Evolutionary conservation across 805 yeast genomes (phyloP).

Genomic region (Wickerhamiella qilinensis): DNA sequence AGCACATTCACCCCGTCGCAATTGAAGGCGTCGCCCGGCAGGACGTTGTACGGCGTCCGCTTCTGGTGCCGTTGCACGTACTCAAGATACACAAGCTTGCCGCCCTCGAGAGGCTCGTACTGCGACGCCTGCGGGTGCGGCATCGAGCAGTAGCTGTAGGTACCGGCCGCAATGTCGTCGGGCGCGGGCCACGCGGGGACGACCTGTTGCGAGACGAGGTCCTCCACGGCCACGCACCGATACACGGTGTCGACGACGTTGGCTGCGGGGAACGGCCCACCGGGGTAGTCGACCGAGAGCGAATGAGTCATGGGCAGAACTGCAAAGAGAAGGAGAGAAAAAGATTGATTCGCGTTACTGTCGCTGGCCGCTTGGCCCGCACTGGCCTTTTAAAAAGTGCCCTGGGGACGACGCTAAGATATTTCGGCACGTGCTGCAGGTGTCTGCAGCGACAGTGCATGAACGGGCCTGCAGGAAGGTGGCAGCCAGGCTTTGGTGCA

Average conservation of each 20-base stretch:
- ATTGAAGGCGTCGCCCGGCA: conserved; percentile 21
- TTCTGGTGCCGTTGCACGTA: conserved; percentile 30
- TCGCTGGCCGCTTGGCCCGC: too few relatives aligned
- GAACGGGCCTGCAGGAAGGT: too few relatives aligned
- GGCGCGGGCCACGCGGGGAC: neutral
- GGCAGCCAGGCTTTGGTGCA: too few relatives aligned
- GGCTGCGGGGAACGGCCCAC: neutral
- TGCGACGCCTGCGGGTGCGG: conserved; percentile 26
- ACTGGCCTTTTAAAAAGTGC: too few relatives aligned
- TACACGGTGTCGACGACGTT: neutral
- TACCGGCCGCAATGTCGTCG: neutral
- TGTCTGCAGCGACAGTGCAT: too few relatives aligned
- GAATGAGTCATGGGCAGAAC: too few relatives aligned
- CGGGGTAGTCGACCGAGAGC: neutral
- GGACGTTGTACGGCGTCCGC: conserved; percentile 28
- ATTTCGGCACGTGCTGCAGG: too few relatives aligned
- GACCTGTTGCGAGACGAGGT: neutral
- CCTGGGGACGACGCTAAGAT: too few relatives aligned
- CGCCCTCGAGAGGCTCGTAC: conserved; percentile 13
- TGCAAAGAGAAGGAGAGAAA: too few relatives aligned
- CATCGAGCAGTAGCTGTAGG: conserved; percentile 30
- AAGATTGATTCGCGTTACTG: too few relatives aligned
- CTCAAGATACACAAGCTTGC: conserved; percentile 24
- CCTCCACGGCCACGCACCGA: neutral
- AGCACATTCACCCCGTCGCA: conserved; percentile 21